phyloP scores from a whole-genome alignment of 139 green algal species.

The Asterochloris sp. region DNA sequence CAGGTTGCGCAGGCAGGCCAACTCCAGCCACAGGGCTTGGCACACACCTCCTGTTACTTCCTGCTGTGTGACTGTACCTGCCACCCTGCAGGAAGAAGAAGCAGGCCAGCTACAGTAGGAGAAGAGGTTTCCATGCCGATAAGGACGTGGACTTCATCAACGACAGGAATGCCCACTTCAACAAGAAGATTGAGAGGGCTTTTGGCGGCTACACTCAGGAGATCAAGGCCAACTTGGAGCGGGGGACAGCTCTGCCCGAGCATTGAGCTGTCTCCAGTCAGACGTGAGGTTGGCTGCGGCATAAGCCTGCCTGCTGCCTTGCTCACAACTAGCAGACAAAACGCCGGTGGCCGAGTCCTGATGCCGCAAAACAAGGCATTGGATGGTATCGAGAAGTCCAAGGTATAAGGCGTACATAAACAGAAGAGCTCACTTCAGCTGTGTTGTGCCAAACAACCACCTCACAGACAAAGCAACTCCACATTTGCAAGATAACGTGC shows the following conservation, averaged over 20 bases:
- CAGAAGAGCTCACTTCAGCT: not conserved
- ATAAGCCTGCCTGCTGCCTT: not conserved
- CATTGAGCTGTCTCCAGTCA: constrained; percentile 28
- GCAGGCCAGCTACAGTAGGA: constrained; percentile 64
- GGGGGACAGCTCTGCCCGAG: constrained; percentile 94
- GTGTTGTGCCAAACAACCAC: no score
- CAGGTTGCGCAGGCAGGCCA: no score
- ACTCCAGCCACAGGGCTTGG: no score
- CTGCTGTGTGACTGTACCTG: not conserved
- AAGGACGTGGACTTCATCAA: constrained; percentile 97
- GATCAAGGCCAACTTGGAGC: constrained; percentile 88
- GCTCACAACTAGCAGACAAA: not conserved
- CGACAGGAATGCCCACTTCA: constrained; percentile 93
- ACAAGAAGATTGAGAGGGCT: constrained; percentile 92
- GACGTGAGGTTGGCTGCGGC: not conserved
- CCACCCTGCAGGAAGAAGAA: constrained; percentile 34
- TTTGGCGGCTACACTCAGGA: constrained; percentile 74
- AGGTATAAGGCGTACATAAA: constrained; percentile 18
- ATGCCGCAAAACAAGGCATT: constrained; percentile 14
- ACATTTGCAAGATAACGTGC: no score
- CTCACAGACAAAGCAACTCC: no score
- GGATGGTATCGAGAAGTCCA: constrained; percentile 19
- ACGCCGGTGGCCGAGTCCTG: constrained; percentile 19
- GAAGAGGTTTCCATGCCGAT: constrained; percentile 62
- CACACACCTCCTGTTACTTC: no score